These are phyloP conservation scores for Brachypodium distachyon DNA, from an alignment of 202 grass and related monocot species.

Conservation along the genomic window DNA sequence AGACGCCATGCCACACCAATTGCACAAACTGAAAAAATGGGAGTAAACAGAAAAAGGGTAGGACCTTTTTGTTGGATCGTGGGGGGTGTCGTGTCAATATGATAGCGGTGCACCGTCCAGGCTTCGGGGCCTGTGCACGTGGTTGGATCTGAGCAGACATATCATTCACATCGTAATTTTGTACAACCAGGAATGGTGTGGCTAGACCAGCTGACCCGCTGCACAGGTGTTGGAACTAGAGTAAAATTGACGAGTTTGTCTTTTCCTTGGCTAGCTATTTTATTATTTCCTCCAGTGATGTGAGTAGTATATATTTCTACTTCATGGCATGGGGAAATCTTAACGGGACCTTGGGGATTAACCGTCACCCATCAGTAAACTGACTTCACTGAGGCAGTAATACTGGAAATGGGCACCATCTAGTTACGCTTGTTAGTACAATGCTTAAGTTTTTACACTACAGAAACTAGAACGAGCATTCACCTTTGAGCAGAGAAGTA, in stretches of 20 bases:
- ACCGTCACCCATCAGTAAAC: not conserved
- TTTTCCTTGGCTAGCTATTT: not conserved
- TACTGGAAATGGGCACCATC: not conserved
- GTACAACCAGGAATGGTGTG: not conserved
- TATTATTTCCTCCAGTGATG: not conserved
- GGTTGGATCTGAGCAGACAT: slow-evolving; percentile 14
- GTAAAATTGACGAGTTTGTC: slow-evolving; percentile 1
- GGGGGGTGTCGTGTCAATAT: slow-evolving; percentile 9
- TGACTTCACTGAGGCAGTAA: not conserved
- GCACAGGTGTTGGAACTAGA: not conserved
- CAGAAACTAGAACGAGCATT: not conserved
- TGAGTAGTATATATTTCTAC: not conserved
- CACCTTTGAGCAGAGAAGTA: not conserved
- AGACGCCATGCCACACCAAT: not conserved
- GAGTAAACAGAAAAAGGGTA: no score
- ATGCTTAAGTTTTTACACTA: not conserved
- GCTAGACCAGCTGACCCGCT: not conserved
- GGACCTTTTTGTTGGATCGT: slow-evolving; percentile 2
- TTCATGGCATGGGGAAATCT: not conserved
- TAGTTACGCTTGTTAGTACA: not conserved
- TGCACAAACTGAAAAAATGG: no score
- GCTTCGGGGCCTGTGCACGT: slow-evolving; percentile 18
- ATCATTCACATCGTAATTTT: not conserved
- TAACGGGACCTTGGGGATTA: not conserved
- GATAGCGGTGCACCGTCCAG: not conserved